Evolutionary conservation across 257 asterid species (phyloP), one percentile per base, ranked within the genome.

Genomic region (Craterostigma plantagineum): DNA sequence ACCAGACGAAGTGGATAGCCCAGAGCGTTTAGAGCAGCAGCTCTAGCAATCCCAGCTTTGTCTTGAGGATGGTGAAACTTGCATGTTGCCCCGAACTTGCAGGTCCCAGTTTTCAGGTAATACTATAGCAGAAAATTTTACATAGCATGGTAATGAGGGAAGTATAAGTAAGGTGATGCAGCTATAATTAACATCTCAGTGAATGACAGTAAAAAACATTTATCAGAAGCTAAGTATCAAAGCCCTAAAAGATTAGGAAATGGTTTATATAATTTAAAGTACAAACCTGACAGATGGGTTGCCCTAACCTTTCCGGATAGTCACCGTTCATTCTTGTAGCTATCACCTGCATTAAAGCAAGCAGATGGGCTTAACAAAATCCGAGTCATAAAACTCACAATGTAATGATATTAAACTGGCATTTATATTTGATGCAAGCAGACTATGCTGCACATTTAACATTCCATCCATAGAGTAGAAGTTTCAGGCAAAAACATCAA

Each of bases 1-100:
- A 87, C 98, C 92, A 77, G 76, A 53, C 95, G 92, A 56, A 79
- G 77, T 40, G 95, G 95, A 62, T 74, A 87, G 49, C 98, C 98
- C 72, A 79, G 54, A 67, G 66, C 77, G 73, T 87, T 87, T 48
- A 82, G 62, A 44, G 75, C 57, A 71, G 79, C 93, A 66, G 79
- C 68, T 65, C 91, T 93, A 60, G 80, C 71, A 66, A 65, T 66
- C 60, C 92, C 93, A 46, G 92, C 92, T 67, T 71, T 84, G 59
- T 85, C 96, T 58, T 69, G 66, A 60, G 51, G 51, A 14, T 46
- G 51, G 33, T 46, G 51, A 46, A 46, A 46, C 15, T 46, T 46
- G 40, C 51, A 46, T 8, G 35, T 46, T 3, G 51, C 35, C 3
- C 35, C 35, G 40, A 46, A 46, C 34, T 46, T 46, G 51, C 51